Conservation (phyloP, 768 basidiomycete genomes). For the Mycena vitilis region DNA sequence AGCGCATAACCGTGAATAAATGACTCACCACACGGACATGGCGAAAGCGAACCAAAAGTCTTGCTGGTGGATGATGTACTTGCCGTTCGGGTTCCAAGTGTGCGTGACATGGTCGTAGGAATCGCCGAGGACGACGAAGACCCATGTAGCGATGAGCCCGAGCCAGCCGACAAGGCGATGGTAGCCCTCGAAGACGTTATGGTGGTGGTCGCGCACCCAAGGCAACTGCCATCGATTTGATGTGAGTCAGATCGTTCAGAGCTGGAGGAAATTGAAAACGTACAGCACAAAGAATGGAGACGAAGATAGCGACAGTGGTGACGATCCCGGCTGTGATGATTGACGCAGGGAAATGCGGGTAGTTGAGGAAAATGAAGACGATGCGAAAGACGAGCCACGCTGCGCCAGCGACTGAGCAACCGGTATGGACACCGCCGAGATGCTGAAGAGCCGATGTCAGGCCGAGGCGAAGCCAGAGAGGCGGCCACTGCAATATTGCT, state of each 20-base stretch:
- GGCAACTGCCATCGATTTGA: background rate
- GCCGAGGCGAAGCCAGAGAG: conserved; percentile 71
- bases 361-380: conserved; percentile 62
- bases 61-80: conserved; percentile 72
- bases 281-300: conserved; percentile 70
- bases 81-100: conserved; percentile 69
- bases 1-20: conserved; percentile 15
- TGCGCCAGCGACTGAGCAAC: conserved; percentile 81
- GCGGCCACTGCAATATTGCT: conserved; percentile 56
- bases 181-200: conserved; percentile 83
- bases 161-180: conserved; percentile 88
- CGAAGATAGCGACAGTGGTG: conserved; percentile 65
- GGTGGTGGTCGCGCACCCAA: too few relatives aligned
- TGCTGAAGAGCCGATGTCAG: conserved; percentile 83
- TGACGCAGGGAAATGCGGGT: conserved; percentile 61
- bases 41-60: conserved; percentile 83
- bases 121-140: conserved; percentile 72
- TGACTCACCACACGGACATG: conserved; percentile 77
- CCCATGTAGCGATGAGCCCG: conserved; percentile 67
- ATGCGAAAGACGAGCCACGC: conserved; percentile 78
- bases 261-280: background rate
- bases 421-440: conserved; percentile 87
- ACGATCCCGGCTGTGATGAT: conserved; percentile 72
- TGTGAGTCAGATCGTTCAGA: background rate
- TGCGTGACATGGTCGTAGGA: conserved; percentile 21